Base-by-base conservation (phyloP, 768 basidiomycete species). In the Dioszegia hungarica region DNA sequence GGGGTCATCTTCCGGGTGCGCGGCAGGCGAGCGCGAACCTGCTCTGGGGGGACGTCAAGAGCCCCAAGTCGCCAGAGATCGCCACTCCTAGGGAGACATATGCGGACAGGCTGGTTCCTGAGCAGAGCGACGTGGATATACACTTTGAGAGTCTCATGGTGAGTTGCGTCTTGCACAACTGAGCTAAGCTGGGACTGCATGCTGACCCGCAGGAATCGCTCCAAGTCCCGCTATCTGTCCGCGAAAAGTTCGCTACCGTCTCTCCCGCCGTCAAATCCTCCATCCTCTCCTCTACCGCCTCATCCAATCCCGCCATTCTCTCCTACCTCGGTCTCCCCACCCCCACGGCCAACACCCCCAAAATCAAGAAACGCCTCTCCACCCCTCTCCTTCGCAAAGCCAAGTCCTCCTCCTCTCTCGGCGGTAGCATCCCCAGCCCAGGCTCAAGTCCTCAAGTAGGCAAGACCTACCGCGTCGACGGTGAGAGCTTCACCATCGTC, bases 171-270 rank as follows among this genome's bases (percentile, higher is more conserved):
- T 37, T n/a, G 14, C 5, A 22, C 22, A 14, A 33, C 2, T n/a
- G 5, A 25, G 20, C 25, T 17, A 19, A 3, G 38, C 31, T 45
- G 25, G 44, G 3, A 31, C 8, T 27, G n/a, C n/a, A n/a, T n/a
- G n/a, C n/a, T n/a, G n/a, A n/a, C n/a, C n/a, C n/a, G n/a, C 54
- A 75, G 74, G 68, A 75, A 34, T 62, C 67, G 2, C 60, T 74
- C n/a, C 72, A 75, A 57, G 60, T 75, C 11, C 62, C 74, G 3
- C 55, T 44, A 14, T 62, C 68, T 22, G 68, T 75, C 20, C 64
- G 74, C 50, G 55, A 61, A 22, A 72, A 72, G 48, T 65, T 75
- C 57, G 37, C 51, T 4, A 57, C 65, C 3, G 70, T 72, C 3
- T 72, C 70, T 10, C 47, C 56, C 5, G 62, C 64, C 34, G 67